Evolutionary conservation across 164 flowering plant genomes (phyloP).

Genomic region (Dillenia suffruticosa): DNA sequence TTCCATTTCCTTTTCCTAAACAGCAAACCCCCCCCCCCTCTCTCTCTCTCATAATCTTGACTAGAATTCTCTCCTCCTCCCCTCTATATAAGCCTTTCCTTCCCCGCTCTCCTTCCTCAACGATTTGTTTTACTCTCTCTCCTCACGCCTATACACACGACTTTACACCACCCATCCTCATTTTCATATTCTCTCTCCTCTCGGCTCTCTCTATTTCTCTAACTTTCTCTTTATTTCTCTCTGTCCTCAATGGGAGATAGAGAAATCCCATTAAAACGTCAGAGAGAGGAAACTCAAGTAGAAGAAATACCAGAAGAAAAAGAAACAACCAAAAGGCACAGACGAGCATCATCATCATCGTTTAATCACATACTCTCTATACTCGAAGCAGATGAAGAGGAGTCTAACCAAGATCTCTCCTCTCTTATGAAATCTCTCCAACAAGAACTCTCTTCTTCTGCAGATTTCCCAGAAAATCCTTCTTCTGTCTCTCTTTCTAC

Average conservation of each 20-base stretch:
- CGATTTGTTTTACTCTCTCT: not conserved
- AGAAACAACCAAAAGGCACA: conserved; percentile 9
- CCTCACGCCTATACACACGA: not conserved
- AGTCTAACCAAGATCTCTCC: conserved; percentile 17
- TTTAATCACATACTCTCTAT: conserved; percentile 14
- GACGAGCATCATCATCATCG: not conserved
- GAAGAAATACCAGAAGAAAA: not conserved
- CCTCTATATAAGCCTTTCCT: conserved; percentile 19
- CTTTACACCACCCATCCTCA: not conserved
- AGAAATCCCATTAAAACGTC: conserved; percentile 4
- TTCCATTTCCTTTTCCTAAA: not conserved
- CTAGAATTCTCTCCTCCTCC: conserved; percentile 3
- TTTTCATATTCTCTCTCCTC: conserved; percentile 2
- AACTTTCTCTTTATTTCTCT: not conserved
- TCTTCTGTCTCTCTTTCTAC: no score
- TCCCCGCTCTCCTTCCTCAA: conserved; percentile 21
- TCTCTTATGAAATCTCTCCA: conserved; percentile 8
- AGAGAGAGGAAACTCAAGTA: conserved; percentile 10
- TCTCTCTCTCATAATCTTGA: conserved; percentile 9
- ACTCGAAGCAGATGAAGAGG: conserved; percentile 25
- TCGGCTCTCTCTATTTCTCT: not conserved
- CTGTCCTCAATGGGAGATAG: conserved; percentile 1
- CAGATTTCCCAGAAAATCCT: conserved; percentile 4
- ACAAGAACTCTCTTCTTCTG: conserved; percentile 7
- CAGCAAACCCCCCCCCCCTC: conserved; percentile 1